phyloP scores from a whole-genome alignment of 352 stramenopile genomes.

The Thraustochytrium striatum region DNA sequence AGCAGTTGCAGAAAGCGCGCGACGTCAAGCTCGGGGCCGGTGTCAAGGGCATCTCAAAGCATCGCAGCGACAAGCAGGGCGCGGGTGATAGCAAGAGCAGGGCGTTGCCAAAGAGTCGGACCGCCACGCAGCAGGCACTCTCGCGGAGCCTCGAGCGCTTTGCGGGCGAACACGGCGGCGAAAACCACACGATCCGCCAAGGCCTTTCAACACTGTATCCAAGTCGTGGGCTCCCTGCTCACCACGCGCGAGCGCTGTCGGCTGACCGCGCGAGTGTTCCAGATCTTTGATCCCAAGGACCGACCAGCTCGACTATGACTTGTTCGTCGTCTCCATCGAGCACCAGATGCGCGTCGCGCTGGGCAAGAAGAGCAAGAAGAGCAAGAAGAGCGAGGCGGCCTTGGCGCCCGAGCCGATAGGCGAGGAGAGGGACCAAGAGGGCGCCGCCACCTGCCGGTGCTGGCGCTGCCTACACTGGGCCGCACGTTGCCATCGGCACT shows the following conservation, averaged over 20 bases:
- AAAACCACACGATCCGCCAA: neutral
- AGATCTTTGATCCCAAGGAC: neutral
- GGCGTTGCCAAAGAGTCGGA: neutral
- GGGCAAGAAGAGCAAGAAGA: no score
- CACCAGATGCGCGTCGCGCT: neutral
- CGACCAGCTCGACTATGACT: neutral
- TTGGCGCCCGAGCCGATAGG: no score
- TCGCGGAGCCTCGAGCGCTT: neutral
- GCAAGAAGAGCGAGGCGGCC: no score
- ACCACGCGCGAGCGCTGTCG: neutral
- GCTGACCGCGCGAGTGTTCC: constrained; percentile 22
- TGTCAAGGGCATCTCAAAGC: neutral
- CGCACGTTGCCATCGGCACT: no score
- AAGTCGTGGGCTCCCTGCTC: constrained; percentile 32
- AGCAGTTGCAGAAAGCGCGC: constrained; percentile 31
- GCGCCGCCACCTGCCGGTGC: no score
- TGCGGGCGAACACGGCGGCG: neutral
- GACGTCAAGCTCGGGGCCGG: neutral
- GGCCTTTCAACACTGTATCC: constrained; percentile 18
- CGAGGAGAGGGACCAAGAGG: no score
- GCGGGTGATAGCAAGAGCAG: neutral
- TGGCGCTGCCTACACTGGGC: no score
- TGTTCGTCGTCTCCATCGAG: constrained; percentile 13
- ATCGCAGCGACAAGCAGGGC: neutral
- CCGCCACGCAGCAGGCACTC: constrained; percentile 21